A percentile compares a stretch with the other conserved stretches of the same genome.
phyloP scores from a whole-genome alignment of 495 filamentous ascomycete species.

The Annulohypoxylon stygium region DNA sequence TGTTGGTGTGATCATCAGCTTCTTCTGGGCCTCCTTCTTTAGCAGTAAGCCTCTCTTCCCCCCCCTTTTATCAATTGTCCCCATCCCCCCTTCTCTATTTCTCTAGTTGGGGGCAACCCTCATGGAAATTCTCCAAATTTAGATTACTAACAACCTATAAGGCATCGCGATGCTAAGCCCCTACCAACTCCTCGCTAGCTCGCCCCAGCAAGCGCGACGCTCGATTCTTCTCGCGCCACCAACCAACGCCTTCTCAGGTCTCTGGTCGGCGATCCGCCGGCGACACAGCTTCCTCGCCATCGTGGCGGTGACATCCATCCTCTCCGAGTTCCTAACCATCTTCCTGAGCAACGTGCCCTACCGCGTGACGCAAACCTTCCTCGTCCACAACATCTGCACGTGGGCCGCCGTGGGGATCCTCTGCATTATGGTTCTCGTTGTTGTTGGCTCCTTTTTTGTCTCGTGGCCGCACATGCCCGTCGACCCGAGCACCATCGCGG shows the following conservation, averaged over 20 bases:
- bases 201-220: constrained; percentile 44
- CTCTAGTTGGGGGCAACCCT: not conserved
- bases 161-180: constrained; percentile 46
- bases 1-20: constrained; percentile 57
- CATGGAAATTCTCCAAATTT: not conserved
- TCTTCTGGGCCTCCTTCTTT: constrained; percentile 58
- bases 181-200: constrained; percentile 48
- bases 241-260: constrained; percentile 54
- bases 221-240: constrained; percentile 55
- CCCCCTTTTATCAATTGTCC: too few species aligned
- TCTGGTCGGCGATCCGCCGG: constrained; percentile 52
- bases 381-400: constrained; percentile 50
- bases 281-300: constrained; percentile 50
- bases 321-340: constrained; percentile 56
- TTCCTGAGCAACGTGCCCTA: constrained; percentile 57
- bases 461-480: constrained; percentile 52
- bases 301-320: constrained; percentile 52
- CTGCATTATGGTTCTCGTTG: constrained; percentile 52
- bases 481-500: constrained; percentile 50
- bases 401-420: constrained; percentile 55
- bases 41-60: constrained; percentile 48
- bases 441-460: constrained; percentile 49
- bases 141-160: constrained; percentile 17
- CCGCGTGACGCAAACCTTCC: constrained; percentile 52
- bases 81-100: not conserved